These are phyloP conservation scores for Raphanus sativus DNA, from an alignment of 345 rosid genomes.

Conservation along the genomic window DNA sequence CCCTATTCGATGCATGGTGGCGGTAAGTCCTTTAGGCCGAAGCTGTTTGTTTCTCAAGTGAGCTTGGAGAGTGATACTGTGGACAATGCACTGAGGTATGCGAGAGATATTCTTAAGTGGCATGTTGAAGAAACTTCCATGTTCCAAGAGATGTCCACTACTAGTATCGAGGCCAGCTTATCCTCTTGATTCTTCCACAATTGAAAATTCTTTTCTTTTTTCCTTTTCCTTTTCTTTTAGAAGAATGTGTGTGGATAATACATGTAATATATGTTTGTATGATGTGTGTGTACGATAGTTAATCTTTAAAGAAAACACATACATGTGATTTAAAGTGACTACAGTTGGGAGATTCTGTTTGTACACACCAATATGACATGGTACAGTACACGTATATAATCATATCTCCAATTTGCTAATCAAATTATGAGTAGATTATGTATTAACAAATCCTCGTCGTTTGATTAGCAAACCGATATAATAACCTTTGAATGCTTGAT, in stretches of 20 bases:
- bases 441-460: too few relatives aligned
- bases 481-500: too few relatives aligned
- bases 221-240: too few relatives aligned
- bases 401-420: too few relatives aligned
- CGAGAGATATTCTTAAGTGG: conserved; percentile 67
- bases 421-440: too few relatives aligned
- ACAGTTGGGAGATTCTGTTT: background rate
- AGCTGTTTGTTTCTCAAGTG: conserved; percentile 56
- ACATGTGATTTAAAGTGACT: conserved; percentile 2
- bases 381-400: too few relatives aligned
- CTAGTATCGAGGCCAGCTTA: conserved; percentile 56
- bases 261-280: background rate
- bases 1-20: too few relatives aligned
- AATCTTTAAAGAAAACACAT: background rate
- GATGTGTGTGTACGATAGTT: background rate
- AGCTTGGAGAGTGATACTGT: conserved; percentile 67
- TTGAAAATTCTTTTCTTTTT: background rate
- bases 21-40: conserved; percentile 34
- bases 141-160: conserved; percentile 43
- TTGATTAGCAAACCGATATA: too few relatives aligned
- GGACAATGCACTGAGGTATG: conserved; percentile 56
- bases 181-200: conserved; percentile 39
- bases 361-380: background rate
- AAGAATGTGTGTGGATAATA: background rate
- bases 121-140: conserved; percentile 41